Conservation (phyloP, 192 early-diverging fungal species). For the Coemansia umbellata region DNA sequence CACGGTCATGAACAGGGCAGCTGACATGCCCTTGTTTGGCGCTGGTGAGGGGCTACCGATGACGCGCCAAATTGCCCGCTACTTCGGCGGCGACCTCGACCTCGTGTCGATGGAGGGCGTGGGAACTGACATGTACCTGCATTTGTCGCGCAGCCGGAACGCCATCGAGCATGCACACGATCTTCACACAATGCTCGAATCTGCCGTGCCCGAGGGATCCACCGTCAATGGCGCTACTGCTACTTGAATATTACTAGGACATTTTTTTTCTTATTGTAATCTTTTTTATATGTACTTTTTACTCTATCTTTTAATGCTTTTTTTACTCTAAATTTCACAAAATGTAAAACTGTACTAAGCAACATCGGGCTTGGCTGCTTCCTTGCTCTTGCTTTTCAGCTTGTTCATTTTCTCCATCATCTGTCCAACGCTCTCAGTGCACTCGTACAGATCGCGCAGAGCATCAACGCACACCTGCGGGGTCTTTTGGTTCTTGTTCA, state of each 20-base stretch:
- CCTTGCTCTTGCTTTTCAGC: conserved; percentile 21
- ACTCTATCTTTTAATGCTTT: neutral
- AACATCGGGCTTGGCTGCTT: neutral
- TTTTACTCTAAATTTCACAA: neutral
- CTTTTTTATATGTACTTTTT: neutral
- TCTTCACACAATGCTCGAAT: conserved; percentile 32
- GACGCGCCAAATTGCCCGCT: conserved; percentile 55
- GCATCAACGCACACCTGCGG: conserved; percentile 38
- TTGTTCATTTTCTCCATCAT: conserved; percentile 47
- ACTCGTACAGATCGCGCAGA: conserved; percentile 48
- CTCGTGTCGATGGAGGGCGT: conserved; percentile 65
- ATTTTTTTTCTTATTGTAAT: neutral
- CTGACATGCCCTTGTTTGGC: conserved; percentile 40
- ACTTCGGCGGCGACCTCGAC: conserved; percentile 65
- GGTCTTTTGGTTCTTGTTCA: conserved; percentile 25
- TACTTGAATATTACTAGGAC: neutral
- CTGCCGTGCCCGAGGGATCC: neutral
- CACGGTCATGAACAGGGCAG: conserved; percentile 31
- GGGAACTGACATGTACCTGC: conserved; percentile 60
- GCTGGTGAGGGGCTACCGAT: conserved; percentile 48
- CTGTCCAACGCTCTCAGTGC: conserved; percentile 47
- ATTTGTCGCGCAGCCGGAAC: conserved; percentile 44
- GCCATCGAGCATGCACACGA: conserved; percentile 25
- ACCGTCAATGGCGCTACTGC: conserved; percentile 1
- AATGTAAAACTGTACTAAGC: neutral